Evolutionary conservation across 139 green algal genomes (phyloP).

Genomic region (Picochlorum sp.): DNA sequence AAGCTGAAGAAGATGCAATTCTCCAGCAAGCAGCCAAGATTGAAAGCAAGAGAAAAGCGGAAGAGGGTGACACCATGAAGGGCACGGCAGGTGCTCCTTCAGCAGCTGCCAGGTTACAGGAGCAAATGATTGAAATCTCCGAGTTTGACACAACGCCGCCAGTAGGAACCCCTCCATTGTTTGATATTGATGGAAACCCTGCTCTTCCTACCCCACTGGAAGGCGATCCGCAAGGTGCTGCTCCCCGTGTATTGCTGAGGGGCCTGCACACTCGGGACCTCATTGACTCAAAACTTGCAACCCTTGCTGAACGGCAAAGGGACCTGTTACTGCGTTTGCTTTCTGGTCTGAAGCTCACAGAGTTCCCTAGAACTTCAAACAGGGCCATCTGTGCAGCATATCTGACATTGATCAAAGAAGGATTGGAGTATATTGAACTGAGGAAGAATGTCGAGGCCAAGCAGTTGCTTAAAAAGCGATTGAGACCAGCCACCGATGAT

Average conservation of each 20-base stretch:
- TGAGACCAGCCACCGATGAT: constrained; percentile 3
- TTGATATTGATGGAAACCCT: constrained; percentile 41
- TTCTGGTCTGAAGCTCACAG: constrained; percentile 38
- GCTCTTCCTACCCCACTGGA: constrained; percentile 23
- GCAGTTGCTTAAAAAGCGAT: constrained; percentile 6
- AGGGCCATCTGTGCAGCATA: constrained; percentile 47
- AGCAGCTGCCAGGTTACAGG: background rate
- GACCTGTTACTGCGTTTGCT: constrained; percentile 55
- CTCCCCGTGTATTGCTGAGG: constrained; percentile 43
- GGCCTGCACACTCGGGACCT: constrained; percentile 33
- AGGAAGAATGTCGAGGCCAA: constrained; percentile 22
- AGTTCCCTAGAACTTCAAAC: constrained; percentile 30
- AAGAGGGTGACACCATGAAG: constrained; percentile 25
- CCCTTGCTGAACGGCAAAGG: constrained; percentile 21
- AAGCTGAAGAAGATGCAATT: constrained; percentile 58
- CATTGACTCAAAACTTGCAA: constrained; percentile 11
- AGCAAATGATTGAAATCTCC: constrained; percentile 24
- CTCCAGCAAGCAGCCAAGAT: constrained; percentile 26
- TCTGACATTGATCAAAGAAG: constrained; percentile 46
- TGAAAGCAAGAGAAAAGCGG: constrained; percentile 43
- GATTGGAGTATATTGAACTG: constrained; percentile 52
- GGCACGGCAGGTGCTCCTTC: constrained; percentile 9
- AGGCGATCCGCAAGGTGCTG: background rate
- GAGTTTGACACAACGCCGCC: constrained; percentile 16
- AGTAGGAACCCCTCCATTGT: constrained; percentile 44